Conservation (phyloP, 2,329 filamentous ascomycete genomes). For the Podosphaera aphanis region DNA sequence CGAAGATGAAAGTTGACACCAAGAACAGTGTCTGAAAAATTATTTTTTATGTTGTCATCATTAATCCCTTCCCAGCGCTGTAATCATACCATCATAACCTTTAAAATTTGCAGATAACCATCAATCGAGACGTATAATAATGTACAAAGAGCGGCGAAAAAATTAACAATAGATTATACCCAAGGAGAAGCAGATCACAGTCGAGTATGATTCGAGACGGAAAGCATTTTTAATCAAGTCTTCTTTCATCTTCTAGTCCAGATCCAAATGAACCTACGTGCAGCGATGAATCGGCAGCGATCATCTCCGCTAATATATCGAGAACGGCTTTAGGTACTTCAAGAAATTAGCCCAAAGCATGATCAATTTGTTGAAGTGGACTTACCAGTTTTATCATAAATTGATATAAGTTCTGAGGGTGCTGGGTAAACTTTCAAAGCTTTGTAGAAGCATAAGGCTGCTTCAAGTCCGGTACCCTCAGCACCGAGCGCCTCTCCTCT, state of each 20-base stretch:
- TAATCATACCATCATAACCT: no score
- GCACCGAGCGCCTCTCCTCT: conserved; percentile 62
- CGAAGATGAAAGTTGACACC: no score
- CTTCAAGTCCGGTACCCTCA: conserved; percentile 59
- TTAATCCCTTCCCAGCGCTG: no score
- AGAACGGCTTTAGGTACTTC: conserved; percentile 45
- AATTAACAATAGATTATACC: no score
- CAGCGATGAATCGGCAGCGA: conserved; percentile 63
- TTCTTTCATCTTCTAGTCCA: conserved; percentile 13
- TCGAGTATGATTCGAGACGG: no score
- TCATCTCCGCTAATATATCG: conserved; percentile 94
- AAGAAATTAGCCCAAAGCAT: conserved; percentile 5
- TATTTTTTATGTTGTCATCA: no score
- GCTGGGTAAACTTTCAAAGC: conserved; percentile 95
- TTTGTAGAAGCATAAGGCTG: conserved; percentile 91
- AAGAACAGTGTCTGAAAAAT: no score
- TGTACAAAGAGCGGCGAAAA: no score
- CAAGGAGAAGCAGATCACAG: no score
- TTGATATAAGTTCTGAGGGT: conserved; percentile 74
- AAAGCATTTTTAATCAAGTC: conserved; percentile 12
- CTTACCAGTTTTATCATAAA: conserved; percentile 79
- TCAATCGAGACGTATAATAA: no score
- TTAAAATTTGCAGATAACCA: no score
- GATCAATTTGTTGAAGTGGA: background rate
- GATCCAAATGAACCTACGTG: conserved; percentile 25